A percentile compares a stretch with the other conserved stretches of the same genome.
phyloP scores from a whole-genome alignment of 768 basidiomycete genomes.

The Rickenella mellea region DNA sequence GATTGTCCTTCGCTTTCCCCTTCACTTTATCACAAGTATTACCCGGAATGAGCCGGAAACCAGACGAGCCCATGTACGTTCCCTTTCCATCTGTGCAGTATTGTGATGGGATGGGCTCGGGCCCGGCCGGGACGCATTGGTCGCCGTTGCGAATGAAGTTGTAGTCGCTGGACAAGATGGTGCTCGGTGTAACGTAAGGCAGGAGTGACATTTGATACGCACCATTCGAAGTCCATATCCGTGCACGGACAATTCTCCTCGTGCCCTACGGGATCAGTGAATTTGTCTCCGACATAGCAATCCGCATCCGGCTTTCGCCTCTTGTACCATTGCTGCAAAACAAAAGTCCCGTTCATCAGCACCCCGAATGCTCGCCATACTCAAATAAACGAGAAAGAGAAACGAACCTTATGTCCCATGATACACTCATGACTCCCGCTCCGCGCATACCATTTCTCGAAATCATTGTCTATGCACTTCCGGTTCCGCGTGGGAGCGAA shows the following conservation, averaged over 20 bases:
- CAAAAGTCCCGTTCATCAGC: background rate
- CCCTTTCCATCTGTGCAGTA: slow-evolving; percentile 50
- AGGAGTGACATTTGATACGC: slow-evolving; percentile 10
- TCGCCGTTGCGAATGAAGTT: slow-evolving; percentile 72
- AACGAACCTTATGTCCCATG: slow-evolving; percentile 84
- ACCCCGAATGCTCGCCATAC: background rate
- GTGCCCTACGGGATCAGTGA: slow-evolving; percentile 72
- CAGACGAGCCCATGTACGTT: slow-evolving; percentile 80
- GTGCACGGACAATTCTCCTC: slow-evolving; percentile 79
- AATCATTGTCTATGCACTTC: slow-evolving; percentile 64
- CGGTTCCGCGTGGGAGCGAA: slow-evolving; percentile 60
- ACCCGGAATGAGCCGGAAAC: slow-evolving; percentile 87
- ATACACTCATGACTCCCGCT: slow-evolving; percentile 59
- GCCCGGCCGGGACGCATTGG: slow-evolving; percentile 77
- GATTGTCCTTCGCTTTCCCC: slow-evolving; percentile 62
- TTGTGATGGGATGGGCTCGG: slow-evolving; percentile 76
- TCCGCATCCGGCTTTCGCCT: slow-evolving; percentile 75
- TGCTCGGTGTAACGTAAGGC: background rate
- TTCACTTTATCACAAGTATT: slow-evolving; percentile 63
- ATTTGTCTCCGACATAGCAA: slow-evolving; percentile 90
- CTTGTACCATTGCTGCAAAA: slow-evolving; percentile 80
- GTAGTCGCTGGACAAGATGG: slow-evolving; percentile 57
- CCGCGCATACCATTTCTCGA: slow-evolving; percentile 85
- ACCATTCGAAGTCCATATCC: slow-evolving; percentile 94
- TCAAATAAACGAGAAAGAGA: background rate